phyloP scores from a whole-genome alignment of 768 basidiomycete genomes.

The Lentinula edodes region DNA sequence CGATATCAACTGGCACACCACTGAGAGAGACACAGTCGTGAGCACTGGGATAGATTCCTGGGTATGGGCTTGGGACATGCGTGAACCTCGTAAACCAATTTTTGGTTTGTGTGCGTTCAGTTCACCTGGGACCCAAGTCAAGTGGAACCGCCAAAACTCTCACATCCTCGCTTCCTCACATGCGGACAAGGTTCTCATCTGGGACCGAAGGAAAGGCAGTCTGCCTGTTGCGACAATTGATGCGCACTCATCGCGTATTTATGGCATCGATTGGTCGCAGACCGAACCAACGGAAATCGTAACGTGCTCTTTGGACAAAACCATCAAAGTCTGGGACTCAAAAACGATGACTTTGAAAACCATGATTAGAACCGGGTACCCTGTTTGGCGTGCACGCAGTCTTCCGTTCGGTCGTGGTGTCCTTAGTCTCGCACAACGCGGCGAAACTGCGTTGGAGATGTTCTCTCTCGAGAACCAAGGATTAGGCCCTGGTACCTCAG shows the following conservation, averaged over 20 bases:
- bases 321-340: conserved; percentile 83
- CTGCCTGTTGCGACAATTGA: conserved; percentile 68
- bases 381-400: conserved; percentile 91
- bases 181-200: conserved; percentile 79
- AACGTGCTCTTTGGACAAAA: conserved; percentile 92
- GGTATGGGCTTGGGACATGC: conserved; percentile 92
- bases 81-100: conserved; percentile 62
- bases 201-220: conserved; percentile 96
- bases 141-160: conserved; percentile 89
- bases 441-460: conserved; percentile 81
- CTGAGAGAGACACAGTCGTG: conserved; percentile 77
- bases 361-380: conserved; percentile 71
- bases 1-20: conserved; percentile 96
- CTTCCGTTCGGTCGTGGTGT: conserved; percentile 90
- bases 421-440: conserved; percentile 83
- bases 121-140: conserved; percentile 87
- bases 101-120: conserved; percentile 59
- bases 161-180: conserved; percentile 90
- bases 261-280: conserved; percentile 96
- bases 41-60: conserved; percentile 94
- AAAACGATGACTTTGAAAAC: conserved; percentile 24
- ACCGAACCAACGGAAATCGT: conserved; percentile 69
- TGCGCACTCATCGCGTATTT: conserved; percentile 89
- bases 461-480: conserved; percentile 39
- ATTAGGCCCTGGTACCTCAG: conserved; percentile 12